Evolutionary conservation across 225 moss, liverwort and hornwort species (phyloP), one percentile per base, ranked within the genome.

Genomic region (Sphagnum contortum): DNA sequence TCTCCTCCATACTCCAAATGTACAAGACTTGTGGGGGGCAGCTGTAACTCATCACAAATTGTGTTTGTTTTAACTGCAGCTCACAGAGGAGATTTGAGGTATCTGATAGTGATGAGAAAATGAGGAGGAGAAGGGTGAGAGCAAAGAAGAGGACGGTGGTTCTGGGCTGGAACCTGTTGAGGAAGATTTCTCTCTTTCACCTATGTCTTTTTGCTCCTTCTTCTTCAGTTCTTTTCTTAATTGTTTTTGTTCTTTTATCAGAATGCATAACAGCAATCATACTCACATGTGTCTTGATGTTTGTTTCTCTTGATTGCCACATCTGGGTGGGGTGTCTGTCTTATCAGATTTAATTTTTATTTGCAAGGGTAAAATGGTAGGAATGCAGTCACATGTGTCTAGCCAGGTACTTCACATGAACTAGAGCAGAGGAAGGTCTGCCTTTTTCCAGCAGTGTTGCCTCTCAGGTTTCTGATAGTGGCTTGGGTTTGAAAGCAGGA

Each of bases 21-120:
- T 29, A 29, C 29, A 29, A 29, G 29, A 13, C 29, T 5, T 13
- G 3, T 29, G 29, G 29, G 29, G 29, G 0, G 29, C 29, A 29
- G 29, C 29, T 29, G 29, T 29, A 29, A 29, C 29, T 29, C 29
- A 29, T 29, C 29, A 29, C 29, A 29, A 29, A 3, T 1, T 29
- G 29, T 4, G 45, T 52, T 44, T 66, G 7, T 6, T 46, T 49
- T 54, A 44, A 72, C 9, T 86, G 78, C 87, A 96, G 87, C 71
- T 74, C 8, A 79, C 69, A 8, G 83, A 82, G 47, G 81, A 95
- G 62, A 47, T 69, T 69, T 48, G 66, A 59, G 44, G 60, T 74
- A 13, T 84, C 75, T 55, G 92, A 66, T 57, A 82, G 81, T 68
- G 96, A 98, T 54, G 96, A 69, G 95, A 92, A 63, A 76, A 80